Percentiles rank a stretch among this genome's conserved stretches.
phyloP scores from a whole-genome alignment of 2,329 filamentous ascomycete genomes.

The Nemania abortiva region DNA sequence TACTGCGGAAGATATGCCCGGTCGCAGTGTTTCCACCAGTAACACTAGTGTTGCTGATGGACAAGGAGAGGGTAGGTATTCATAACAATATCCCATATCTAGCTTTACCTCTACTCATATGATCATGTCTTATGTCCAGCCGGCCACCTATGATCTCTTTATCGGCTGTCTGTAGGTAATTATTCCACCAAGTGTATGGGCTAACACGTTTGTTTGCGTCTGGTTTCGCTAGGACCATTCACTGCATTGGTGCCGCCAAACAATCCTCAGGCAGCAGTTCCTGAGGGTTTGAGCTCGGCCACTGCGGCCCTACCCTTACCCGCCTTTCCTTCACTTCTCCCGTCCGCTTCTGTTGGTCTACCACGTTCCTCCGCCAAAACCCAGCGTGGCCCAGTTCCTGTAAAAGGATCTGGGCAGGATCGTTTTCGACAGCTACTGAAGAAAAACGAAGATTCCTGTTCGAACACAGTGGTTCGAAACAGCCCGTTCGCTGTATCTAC shows the following conservation, averaged over 20 bases:
- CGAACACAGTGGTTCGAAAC: conserved; percentile 7
- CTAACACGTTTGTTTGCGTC: conserved; percentile 24
- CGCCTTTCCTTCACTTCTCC: neutral
- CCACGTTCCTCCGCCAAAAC: conserved; percentile 6
- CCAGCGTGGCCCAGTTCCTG: conserved; percentile 40
- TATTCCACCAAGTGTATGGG: neutral
- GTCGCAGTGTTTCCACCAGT: neutral
- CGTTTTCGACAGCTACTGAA: conserved; percentile 45
- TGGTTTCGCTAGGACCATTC: conserved; percentile 17
- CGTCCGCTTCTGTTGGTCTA: neutral
- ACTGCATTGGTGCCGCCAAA: conserved; percentile 9
- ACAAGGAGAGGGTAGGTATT: conserved; percentile 28
- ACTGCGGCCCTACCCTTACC: neutral
- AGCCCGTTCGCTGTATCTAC: conserved; percentile 6
- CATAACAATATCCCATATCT: neutral
- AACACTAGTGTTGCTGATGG: neutral
- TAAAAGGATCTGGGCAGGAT: conserved; percentile 48
- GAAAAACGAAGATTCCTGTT: conserved; percentile 4
- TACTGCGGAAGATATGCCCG: neutral
- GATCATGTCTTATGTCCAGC: neutral
- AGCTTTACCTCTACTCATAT: neutral
- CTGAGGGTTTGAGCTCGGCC: conserved; percentile 25
- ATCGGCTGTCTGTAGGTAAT: neutral
- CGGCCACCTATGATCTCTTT: neutral
- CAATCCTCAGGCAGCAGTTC: conserved; percentile 25